Conservation (phyloP, 139 green algal species). For the Limnomonas spitsbergensis region DNA sequence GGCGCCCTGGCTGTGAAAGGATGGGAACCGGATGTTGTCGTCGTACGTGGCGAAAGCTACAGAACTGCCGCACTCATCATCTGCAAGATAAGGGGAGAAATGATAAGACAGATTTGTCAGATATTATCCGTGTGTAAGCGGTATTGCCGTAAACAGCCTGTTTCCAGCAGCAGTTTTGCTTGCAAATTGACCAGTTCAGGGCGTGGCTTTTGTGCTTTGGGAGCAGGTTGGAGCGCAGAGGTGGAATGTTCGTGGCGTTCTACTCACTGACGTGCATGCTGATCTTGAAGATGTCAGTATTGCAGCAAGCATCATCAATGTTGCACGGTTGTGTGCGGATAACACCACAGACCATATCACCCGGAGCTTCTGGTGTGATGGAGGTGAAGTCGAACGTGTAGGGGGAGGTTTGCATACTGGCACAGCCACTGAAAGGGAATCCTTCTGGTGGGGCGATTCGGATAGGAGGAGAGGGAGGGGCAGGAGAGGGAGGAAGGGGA, state of each 20-base stretch:
- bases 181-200: too few species aligned
- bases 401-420: background rate
- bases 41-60: background rate
- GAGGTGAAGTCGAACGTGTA: background rate
- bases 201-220: too few species aligned
- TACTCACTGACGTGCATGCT: background rate
- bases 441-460: background rate
- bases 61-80: background rate
- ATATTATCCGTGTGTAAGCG: too few species aligned
- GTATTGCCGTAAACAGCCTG: too few species aligned
- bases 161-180: too few species aligned
- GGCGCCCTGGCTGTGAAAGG: background rate
- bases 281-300: background rate
- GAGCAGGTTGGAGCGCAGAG: too few species aligned
- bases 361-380: background rate
- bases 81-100: too few species aligned
- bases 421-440: background rate
- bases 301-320: background rate
- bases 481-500: background rate
- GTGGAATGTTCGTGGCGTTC: too few species aligned
- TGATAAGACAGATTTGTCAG: too few species aligned
- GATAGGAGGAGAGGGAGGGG: background rate
- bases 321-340: background rate
- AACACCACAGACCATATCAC: background rate
- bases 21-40: background rate